Conservation (phyloP, 192 early-diverging fungal species). For the Helicostylum pulchrum region DNA sequence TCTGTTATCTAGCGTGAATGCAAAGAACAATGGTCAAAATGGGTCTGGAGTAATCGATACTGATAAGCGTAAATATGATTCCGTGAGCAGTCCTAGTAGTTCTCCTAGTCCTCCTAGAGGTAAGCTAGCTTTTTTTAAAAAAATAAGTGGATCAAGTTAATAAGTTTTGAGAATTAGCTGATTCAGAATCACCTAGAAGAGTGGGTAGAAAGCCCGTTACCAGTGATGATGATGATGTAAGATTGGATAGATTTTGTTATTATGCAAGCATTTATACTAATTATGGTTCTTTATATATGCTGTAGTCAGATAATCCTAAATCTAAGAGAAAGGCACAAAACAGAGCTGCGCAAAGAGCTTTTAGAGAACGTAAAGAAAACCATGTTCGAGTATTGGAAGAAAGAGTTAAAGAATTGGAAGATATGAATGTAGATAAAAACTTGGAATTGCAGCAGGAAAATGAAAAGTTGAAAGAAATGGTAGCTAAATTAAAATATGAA, state of each 20-base stretch:
- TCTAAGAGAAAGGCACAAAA: constrained; percentile 70
- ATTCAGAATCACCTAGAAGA: background rate
- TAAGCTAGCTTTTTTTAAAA: too few species aligned
- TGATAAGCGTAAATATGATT: constrained; percentile 9
- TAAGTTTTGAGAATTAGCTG: too few species aligned
- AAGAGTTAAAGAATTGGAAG: constrained; percentile 49
- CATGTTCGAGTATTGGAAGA: constrained; percentile 76
- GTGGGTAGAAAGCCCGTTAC: constrained; percentile 12
- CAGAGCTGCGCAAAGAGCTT: constrained; percentile 85
- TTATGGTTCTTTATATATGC: too few species aligned
- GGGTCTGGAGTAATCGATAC: background rate
- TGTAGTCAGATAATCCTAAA: constrained; percentile 12
- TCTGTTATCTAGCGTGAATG: background rate
- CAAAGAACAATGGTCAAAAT: background rate
- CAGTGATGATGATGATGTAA: constrained; percentile 13
- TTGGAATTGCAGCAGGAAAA: background rate
- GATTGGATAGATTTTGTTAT: too few species aligned
- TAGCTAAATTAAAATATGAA: constrained; percentile 3
- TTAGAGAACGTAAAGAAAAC: constrained; percentile 81
- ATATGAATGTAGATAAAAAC: constrained; percentile 8
- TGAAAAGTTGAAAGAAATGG: constrained; percentile 2
- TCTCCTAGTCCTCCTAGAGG: too few species aligned
- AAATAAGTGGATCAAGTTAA: too few species aligned
- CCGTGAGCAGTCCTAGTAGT: background rate
- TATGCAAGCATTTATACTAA: too few species aligned